Conservation (phyloP, 352 stramenopile species). For the Phytophthora pinifolia region DNA sequence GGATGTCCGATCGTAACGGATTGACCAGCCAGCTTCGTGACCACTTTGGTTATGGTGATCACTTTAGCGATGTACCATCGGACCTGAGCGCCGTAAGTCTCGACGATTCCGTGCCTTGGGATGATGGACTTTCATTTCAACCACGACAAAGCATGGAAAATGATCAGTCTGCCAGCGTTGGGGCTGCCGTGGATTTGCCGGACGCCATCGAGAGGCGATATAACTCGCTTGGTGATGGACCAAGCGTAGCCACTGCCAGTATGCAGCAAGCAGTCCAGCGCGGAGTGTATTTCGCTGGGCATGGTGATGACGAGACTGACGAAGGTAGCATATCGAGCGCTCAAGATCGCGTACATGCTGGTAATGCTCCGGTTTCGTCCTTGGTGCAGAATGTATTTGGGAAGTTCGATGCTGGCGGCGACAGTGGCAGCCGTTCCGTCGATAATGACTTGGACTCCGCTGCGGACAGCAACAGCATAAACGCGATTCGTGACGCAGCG, state of each 20-base stretch:
- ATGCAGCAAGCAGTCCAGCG: not conserved
- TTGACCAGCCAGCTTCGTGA: constrained; percentile 19
- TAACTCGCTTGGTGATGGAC: constrained; percentile 5
- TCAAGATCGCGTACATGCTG: not conserved
- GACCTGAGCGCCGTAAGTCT: constrained; percentile 79
- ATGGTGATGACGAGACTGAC: constrained; percentile 2
- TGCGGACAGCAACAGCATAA: not conserved
- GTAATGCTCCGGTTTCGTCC: constrained; percentile 42
- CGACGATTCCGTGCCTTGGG: constrained; percentile 80
- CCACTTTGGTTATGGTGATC: constrained; percentile 25
- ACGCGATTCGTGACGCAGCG: not conserved
- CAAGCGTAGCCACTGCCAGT: not conserved
- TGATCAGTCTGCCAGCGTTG: constrained; percentile 7
- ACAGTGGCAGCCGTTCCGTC: not conserved
- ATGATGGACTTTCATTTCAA: constrained; percentile 49
- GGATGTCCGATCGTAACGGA: constrained; percentile 8
- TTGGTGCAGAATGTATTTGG: constrained; percentile 67
- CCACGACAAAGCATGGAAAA: constrained; percentile 19
- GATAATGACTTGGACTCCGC: constrained; percentile 8
- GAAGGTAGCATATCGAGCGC: not conserved
- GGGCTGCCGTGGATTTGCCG: not conserved
- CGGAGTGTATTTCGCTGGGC: constrained; percentile 9
- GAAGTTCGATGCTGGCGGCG: constrained; percentile 5
- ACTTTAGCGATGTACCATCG: constrained; percentile 32
- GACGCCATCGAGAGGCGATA: not conserved